phyloP scores from a whole-genome alignment of 2,329 filamentous ascomycete genomes.

The Xylariales sp. region DNA sequence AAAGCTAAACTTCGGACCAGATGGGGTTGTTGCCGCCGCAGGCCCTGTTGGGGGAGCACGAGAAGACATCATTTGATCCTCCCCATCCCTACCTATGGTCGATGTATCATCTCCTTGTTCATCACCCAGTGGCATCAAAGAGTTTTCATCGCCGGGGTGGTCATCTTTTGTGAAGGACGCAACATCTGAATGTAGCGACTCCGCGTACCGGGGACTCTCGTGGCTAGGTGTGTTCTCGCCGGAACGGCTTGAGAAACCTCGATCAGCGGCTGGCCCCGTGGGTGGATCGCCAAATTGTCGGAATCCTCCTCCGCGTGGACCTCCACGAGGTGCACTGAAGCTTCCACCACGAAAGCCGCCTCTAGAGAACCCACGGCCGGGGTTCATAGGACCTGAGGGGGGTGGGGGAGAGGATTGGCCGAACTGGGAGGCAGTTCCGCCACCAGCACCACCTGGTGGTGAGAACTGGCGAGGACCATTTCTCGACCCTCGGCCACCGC shows the following conservation, averaged over 20 bases:
- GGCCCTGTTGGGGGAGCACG: slow-evolving; percentile 51
- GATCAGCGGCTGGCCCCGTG: slow-evolving; percentile 10
- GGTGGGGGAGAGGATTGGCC: slow-evolving; percentile 51
- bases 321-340: slow-evolving; percentile 44
- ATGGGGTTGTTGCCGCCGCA: slow-evolving; percentile 30
- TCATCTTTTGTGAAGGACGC: slow-evolving; percentile 23
- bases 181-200: slow-evolving; percentile 20
- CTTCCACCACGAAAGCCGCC: slow-evolving; percentile 57
- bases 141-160: slow-evolving; percentile 55
- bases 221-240: slow-evolving; percentile 27
- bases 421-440: slow-evolving; percentile 50
- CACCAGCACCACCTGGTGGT: slow-evolving; percentile 40
- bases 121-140: slow-evolving; percentile 61
- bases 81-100: slow-evolving; percentile 41
- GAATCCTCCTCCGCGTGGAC: slow-evolving; percentile 46
- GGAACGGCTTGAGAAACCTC: slow-evolving; percentile 19
- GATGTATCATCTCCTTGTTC: slow-evolving; percentile 59
- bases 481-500: slow-evolving; percentile 49
- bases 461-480: slow-evolving; percentile 37
- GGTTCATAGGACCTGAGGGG: slow-evolving; percentile 53
- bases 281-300: slow-evolving; percentile 28
- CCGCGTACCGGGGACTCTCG: slow-evolving; percentile 22
- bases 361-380: slow-evolving; percentile 41
- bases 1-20: slow-evolving; percentile 78
- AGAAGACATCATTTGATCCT: slow-evolving; percentile 50